phyloP scores from a whole-genome alignment of 2,329 filamentous ascomycete species.

The Acephala macrosclerotiorum region DNA sequence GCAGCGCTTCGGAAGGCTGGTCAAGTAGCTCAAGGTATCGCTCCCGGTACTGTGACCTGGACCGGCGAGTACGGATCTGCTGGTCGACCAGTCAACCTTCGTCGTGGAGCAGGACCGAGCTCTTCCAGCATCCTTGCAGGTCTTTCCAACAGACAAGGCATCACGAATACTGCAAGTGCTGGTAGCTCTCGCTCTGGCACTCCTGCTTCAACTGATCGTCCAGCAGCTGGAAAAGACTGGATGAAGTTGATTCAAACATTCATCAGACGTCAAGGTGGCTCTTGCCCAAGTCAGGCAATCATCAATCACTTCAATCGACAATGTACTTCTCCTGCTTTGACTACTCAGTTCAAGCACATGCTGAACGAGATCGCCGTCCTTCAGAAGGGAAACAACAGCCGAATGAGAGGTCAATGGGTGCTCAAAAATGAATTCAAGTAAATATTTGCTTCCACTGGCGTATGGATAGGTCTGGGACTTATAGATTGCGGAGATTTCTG shows the following conservation, averaged over 20 bases:
- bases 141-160: slow-evolving; percentile 61
- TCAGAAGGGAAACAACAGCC: slow-evolving; percentile 49
- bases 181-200: slow-evolving; percentile 56
- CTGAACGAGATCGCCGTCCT: slow-evolving; percentile 78
- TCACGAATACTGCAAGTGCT: slow-evolving; percentile 47
- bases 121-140: slow-evolving; percentile 63
- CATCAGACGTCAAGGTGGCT: slow-evolving; percentile 78
- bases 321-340: slow-evolving; percentile 73
- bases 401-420: slow-evolving; percentile 44
- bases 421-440: slow-evolving; percentile 45
- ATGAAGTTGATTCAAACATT: slow-evolving; percentile 79
- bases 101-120: slow-evolving; percentile 56
- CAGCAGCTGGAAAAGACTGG: slow-evolving; percentile 66
- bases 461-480: not conserved
- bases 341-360: slow-evolving; percentile 82
- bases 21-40: slow-evolving; percentile 74
- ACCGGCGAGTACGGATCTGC: slow-evolving; percentile 84
- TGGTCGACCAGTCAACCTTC: slow-evolving; percentile 67
- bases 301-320: slow-evolving; percentile 89
- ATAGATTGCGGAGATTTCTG: not conserved
- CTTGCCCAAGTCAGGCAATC: slow-evolving; percentile 82
- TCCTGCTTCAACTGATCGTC: slow-evolving; percentile 48
- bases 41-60: slow-evolving; percentile 91
- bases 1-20: slow-evolving; percentile 76
- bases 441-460: not conserved